phyloP scores from a whole-genome alignment of 139 green algal genomes.

The Coelastrella sp. region DNA sequence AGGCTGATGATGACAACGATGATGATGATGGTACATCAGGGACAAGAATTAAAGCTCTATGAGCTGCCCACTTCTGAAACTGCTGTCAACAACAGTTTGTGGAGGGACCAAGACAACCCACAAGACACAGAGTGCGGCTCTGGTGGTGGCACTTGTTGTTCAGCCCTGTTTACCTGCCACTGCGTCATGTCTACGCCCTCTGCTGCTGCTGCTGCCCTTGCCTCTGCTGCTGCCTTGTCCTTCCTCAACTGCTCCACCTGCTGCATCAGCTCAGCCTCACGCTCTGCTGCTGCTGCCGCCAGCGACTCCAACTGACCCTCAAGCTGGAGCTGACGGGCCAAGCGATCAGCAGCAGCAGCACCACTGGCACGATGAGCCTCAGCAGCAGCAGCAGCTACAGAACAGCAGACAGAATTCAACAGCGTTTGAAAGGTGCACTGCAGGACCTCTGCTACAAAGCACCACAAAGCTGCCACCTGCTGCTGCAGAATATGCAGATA shows the following conservation, averaged over 20 bases:
- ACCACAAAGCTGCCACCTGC: too few relatives aligned
- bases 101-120: too few relatives aligned
- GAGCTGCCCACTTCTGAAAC: too few relatives aligned
- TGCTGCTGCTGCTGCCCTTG: slow-evolving; percentile 50
- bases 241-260: slow-evolving; percentile 63
- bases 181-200: slow-evolving; percentile 47
- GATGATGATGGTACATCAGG: neutral
- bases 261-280: slow-evolving; percentile 57
- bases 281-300: neutral
- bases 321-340: slow-evolving; percentile 30
- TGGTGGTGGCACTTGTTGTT: too few relatives aligned
- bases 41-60: too few relatives aligned
- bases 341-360: slow-evolving; percentile 41
- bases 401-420: neutral
- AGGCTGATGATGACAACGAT: neutral
- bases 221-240: slow-evolving; percentile 66
- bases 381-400: slow-evolving; percentile 16
- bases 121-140: too few relatives aligned
- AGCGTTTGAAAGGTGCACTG: too few relatives aligned
- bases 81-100: too few relatives aligned
- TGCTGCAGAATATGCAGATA: too few relatives aligned
- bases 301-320: neutral
- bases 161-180: slow-evolving; percentile 46
- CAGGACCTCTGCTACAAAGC: too few relatives aligned
- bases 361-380: slow-evolving; percentile 38